Evolutionary conservation across 306 rosid species (phyloP).

Genomic region (Spatholobus suberectus): DNA sequence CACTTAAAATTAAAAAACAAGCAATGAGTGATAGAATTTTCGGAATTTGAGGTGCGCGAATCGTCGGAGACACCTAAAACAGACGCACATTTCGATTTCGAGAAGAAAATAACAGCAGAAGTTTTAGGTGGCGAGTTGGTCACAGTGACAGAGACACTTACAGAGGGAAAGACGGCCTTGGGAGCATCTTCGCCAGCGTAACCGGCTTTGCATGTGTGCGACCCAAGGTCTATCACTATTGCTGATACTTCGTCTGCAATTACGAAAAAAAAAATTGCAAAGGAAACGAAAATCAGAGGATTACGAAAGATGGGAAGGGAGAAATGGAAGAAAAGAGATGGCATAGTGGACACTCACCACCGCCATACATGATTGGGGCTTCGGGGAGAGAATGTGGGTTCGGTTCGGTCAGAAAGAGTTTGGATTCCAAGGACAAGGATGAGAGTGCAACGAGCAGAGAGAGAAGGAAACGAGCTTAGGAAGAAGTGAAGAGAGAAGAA

Average conservation of each 20-base stretch:
- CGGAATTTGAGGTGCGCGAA: not conserved
- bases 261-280: not conserved
- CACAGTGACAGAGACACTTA: conserved; percentile 43
- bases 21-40: not conserved
- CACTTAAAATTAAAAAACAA: not conserved
- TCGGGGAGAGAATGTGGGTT: conserved; percentile 15
- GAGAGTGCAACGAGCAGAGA: conserved; percentile 36
- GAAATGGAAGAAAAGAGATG: not conserved
- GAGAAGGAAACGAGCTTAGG: no score
- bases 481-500: no score
- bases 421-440: not conserved
- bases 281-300: not conserved
- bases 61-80: not conserved
- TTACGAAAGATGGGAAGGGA: not conserved
- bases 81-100: not conserved
- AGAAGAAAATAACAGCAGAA: not conserved
- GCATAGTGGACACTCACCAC: conserved; percentile 65
- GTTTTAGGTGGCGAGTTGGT: not conserved
- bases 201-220: conserved; percentile 98
- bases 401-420: conserved; percentile 10
- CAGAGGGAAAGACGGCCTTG: conserved; percentile 96
- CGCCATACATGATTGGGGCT: conserved; percentile 76
- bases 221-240: conserved; percentile 86
- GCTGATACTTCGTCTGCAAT: conserved; percentile 96
- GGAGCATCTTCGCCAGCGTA: conserved; percentile 99